Conservation (phyloP, 177 flowering plant species). For the Vitis hybrid region DNA sequence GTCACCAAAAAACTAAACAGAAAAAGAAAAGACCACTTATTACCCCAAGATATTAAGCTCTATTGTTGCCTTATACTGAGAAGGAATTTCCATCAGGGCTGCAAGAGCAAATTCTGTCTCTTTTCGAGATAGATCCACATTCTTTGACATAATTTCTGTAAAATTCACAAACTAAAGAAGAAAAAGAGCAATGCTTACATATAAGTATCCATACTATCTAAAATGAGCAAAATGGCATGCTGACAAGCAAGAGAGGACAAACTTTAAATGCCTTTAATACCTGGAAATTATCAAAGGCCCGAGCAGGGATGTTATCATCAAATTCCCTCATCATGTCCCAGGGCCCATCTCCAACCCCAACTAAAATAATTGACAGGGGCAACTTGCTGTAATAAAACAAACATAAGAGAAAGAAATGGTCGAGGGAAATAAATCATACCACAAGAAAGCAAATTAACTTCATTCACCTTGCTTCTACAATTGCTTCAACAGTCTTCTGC, state of each 20-base stretch:
- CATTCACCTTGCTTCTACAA: constrained; percentile 79
- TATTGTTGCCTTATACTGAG: constrained; percentile 73
- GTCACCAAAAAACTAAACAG: background rate
- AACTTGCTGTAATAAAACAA: constrained; percentile 47
- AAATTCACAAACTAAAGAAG: constrained; percentile 69
- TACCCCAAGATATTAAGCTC: constrained; percentile 52
- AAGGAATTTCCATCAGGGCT: constrained; percentile 75
- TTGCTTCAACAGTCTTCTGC: constrained; percentile 76
- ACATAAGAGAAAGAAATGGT: background rate
- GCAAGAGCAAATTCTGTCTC: constrained; percentile 73
- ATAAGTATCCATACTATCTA: background rate
- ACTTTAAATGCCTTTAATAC: constrained; percentile 13
- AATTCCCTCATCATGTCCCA: constrained; percentile 96
- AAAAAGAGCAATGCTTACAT: background rate
- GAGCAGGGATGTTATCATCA: constrained; percentile 88
- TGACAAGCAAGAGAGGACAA: background rate
- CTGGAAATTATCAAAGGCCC: constrained; percentile 93
- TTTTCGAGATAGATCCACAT: constrained; percentile 33
- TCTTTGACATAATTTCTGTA: constrained; percentile 65
- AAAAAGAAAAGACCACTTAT: background rate
- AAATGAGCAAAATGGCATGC: background rate
- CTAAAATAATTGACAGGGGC: constrained; percentile 80
- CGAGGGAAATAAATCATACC: background rate
- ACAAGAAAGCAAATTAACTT: background rate
- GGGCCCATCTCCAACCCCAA: constrained; percentile 97